Evolutionary conservation across 805 yeast genomes (phyloP).

Genomic region (Torulaspora delbrueckii): DNA sequence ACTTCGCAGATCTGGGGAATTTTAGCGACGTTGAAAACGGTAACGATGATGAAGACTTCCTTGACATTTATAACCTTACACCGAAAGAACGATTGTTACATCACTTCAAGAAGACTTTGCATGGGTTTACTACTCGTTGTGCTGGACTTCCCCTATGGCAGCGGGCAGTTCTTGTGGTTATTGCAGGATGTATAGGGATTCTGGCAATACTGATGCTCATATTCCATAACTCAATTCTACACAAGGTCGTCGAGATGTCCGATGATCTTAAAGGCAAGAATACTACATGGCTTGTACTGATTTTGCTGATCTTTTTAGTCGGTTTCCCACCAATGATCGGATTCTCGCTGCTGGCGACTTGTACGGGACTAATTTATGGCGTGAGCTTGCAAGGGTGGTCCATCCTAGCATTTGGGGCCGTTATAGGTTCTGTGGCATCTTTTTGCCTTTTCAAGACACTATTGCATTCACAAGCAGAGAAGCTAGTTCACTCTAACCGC

Average conservation of each 20-base stretch:
- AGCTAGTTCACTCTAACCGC: constrained; percentile 55
- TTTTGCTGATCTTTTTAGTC: constrained; percentile 53
- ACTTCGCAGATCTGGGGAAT: constrained; percentile 9
- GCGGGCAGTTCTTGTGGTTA: constrained; percentile 12
- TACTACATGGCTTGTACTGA: constrained; percentile 45
- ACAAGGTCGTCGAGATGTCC: constrained; percentile 40
- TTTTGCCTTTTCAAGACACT: constrained; percentile 62
- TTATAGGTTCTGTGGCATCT: constrained; percentile 69
- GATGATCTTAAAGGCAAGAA: constrained; percentile 41
- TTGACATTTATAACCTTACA: constrained; percentile 31
- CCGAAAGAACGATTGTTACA: constrained; percentile 33
- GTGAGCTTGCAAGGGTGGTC: constrained; percentile 72
- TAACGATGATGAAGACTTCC: constrained; percentile 29
- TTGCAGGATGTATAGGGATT: constrained; percentile 15
- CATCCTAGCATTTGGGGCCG: constrained; percentile 60
- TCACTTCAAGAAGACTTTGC: constrained; percentile 14
- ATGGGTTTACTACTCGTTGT: constrained; percentile 17
- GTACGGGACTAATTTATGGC: constrained; percentile 81
- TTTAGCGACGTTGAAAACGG: constrained; percentile 5
- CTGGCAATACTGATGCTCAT: constrained; percentile 22
- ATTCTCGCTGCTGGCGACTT: constrained; percentile 59
- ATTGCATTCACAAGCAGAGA: constrained; percentile 52
- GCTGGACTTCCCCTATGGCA: constrained; percentile 25
- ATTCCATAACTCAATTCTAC: constrained; percentile 27
- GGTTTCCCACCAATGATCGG: constrained; percentile 92